Percentiles rank a stretch among this genome's conserved stretches.
Evolutionary conservation across 306 rosid genomes (phyloP).

Genomic region (Mimosa bimucronata): DNA sequence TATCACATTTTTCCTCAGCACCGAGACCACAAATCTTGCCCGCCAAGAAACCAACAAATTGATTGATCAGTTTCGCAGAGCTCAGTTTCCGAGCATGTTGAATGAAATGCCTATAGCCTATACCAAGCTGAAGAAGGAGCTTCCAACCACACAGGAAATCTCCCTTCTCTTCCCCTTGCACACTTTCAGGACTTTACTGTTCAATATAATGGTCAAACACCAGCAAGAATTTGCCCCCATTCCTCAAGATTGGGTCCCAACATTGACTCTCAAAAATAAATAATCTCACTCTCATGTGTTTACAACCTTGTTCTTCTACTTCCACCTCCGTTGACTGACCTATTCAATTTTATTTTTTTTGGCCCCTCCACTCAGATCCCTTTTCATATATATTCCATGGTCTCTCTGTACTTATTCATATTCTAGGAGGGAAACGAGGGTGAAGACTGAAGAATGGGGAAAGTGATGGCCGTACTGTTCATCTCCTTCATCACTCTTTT

Average conservation of each 20-base stretch:
- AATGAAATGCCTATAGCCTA: not conserved
- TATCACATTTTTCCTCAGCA: not conserved
- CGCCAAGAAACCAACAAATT: not conserved
- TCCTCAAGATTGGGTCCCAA: not conserved
- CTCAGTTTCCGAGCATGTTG: not conserved
- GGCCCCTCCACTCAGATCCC: not conserved
- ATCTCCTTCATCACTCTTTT: not conserved
- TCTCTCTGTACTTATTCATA: not conserved
- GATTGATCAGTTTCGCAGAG: not conserved
- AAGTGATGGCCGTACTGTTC: conserved; percentile 1
- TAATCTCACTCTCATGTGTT: not conserved
- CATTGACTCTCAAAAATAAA: not conserved
- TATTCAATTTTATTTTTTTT: not conserved
- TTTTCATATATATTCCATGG: not conserved
- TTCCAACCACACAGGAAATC: not conserved
- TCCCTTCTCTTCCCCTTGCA: not conserved
- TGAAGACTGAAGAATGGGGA: conserved; percentile 20
- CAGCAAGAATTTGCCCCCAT: not conserved
- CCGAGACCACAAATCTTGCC: not conserved
- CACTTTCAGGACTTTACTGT: not conserved
- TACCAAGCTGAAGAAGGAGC: not conserved
- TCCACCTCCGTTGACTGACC: not conserved
- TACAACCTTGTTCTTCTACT: not conserved
- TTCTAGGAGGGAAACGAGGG: not conserved
- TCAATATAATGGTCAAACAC: not conserved